Evolutionary conservation across 331 rosid species (phyloP), one percentile per base, ranked within the genome.

Genomic region (Malus hybrid): DNA sequence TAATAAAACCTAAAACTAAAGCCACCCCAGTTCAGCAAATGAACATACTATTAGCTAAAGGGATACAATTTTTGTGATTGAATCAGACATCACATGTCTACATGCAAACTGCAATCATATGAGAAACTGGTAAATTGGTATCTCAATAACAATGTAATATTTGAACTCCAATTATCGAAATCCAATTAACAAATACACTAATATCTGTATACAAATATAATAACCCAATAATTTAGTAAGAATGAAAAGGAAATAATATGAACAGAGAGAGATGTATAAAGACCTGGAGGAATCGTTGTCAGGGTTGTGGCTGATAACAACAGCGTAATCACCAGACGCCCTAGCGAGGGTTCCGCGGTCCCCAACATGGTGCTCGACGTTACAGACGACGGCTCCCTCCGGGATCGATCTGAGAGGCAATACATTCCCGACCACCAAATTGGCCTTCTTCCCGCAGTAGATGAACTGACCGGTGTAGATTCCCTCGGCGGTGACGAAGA

Each of bases 301-400:
- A 5, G 79, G 79, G 59, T 81, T 81, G 76, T 81, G 85, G 29
- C 81, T 81, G 46, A 81, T 81, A 50, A 81, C 81, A 36, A 81
- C 76, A 19, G 85, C 85, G 27, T 81, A 81, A 61, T 81, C 82
- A 12, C 85, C 85, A 50, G 85, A 81, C 32, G 81, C 79, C 67
- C 85, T 67, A 61, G 85, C 85, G 9, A 81, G 79, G 9, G 62
- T 71, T 1, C 85, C 81, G 3, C 82, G 76, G 50, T 77, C 85
- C 22, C 85, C 85, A 3, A 77, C 82, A 31, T 81, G 85, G 33
- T 81, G 81, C 75, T 81, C 85, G 4, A 81, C 85, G 76, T 81
- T 81, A 69, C 85, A 81, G 28, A 81, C 72, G 0, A 81, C 85
- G 5, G 82, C 85, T 19, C 85, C 85, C 71, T 77, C 85, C 5